Conservation (phyloP, 148 eudicot species). For the Rhododendron kiyosumense region DNA sequence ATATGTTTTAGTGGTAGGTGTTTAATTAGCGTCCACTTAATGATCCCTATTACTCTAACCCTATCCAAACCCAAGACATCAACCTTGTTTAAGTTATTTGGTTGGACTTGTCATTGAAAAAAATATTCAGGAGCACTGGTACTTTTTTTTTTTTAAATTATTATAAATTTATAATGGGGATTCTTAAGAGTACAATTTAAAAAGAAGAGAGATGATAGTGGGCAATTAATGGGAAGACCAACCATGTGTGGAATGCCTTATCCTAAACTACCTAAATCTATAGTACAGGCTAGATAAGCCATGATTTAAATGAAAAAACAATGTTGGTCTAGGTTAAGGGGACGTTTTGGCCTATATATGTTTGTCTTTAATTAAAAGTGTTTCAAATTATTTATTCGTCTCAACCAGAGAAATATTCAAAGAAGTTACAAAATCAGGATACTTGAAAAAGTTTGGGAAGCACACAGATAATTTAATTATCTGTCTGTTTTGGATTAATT, state of each 20-base stretch:
- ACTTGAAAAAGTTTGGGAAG: too few relatives aligned
- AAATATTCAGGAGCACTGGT: background rate
- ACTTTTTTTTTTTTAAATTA: background rate
- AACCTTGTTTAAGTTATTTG: background rate
- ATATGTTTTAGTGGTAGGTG: background rate
- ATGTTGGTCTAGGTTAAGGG: background rate
- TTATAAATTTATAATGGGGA: background rate
- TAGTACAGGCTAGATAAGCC: background rate
- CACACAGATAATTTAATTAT: too few relatives aligned
- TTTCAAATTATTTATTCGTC: too few relatives aligned
- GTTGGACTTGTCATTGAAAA: background rate
- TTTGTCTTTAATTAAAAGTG: too few relatives aligned
- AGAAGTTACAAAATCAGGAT: too few relatives aligned
- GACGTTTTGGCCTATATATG: background rate
- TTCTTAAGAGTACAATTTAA: background rate
- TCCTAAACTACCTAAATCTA: background rate
- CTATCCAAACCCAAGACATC: background rate
- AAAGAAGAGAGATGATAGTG: background rate
- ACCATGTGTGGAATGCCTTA: background rate
- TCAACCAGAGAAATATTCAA: background rate
- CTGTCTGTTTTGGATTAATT: too few relatives aligned
- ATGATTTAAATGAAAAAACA: background rate
- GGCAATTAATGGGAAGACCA: background rate
- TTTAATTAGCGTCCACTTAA: background rate
- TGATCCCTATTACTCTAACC: background rate